Evolutionary conservation across 2,329 filamentous ascomycete genomes (phyloP), one percentile per base, ranked within the genome.

Genomic region (Talaromyces sp.): DNA sequence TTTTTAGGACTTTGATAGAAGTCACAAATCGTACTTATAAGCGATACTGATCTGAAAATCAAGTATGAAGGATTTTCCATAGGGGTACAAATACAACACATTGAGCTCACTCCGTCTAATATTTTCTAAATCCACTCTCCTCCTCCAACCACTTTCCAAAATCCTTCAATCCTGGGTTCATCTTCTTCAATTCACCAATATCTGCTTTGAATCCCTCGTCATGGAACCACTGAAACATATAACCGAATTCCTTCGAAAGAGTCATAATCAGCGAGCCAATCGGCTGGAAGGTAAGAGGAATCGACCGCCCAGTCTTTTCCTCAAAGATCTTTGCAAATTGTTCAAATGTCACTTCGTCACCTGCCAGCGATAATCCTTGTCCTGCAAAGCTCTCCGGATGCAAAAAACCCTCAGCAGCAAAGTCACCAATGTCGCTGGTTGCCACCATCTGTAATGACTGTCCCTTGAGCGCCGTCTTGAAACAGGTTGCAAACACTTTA

Each of bases 211-310:
- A 84, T 0, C 81, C 82, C 23, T 77, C 75, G 7, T 76, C 73
- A 54, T 72, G 71, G 63, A 84, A 84, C 82, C 82, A 85, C n/a
- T 73, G 71, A 52, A 81, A 78, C 81, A 83, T 83, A 9, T 72
- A 48, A 7, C 75, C 76, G 40, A 82, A 37, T 61, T 83, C 81
- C 14, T 75, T 75, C 14, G 81, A 69, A 39, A 72, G 67, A 67
- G 71, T 77, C 73, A 80, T 72, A 18, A 84, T 66, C 16, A 72
- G 68, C 3, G 68, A 71, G 0, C 73, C 75, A 9, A 84, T 64
- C 21, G 81, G 69, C 3, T 72, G 67, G 61, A 77, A 84, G 0
- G 74, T 73, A 11, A 68, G 71, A 0, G 80, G 80, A 16, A 81
- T 71, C 3, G 75, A 70, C 37, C 74, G 69, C 0, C 82, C 82